A percentile compares a stretch with the other conserved stretches of the same genome.
Conservation (phyloP, 2,329 filamentous ascomycete species). For the Calonectria honghensis region DNA sequence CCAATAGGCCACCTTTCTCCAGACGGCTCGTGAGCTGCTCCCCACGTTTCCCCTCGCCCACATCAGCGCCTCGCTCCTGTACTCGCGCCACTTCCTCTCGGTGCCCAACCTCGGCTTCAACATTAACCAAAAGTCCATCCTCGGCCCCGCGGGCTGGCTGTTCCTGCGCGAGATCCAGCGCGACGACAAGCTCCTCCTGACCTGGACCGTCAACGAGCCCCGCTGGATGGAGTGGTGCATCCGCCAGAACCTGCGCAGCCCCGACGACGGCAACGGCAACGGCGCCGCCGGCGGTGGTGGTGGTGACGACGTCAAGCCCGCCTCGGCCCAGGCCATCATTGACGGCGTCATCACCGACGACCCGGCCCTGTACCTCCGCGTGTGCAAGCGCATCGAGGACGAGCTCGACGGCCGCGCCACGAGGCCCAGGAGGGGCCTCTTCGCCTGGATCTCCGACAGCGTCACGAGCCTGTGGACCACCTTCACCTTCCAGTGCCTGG, state of each 20-base stretch:
- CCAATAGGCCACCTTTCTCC: constrained; percentile 78
- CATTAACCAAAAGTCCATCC: constrained; percentile 80
- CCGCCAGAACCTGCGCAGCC: constrained; percentile 58
- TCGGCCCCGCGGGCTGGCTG: constrained; percentile 78
- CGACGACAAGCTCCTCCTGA: constrained; percentile 76
- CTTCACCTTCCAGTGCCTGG: constrained; percentile 47
- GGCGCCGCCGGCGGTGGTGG: no score
- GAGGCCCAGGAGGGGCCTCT: constrained; percentile 37
- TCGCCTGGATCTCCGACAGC: constrained; percentile 39
- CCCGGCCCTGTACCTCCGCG: constrained; percentile 79
- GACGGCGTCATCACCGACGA: constrained; percentile 94
- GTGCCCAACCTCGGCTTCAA: constrained; percentile 85
- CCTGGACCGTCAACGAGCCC: constrained; percentile 91
- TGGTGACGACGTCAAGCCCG: neutral
- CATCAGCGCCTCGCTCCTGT: constrained; percentile 79
- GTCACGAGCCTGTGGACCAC: constrained; percentile 46
- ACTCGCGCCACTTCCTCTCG: constrained; percentile 82
- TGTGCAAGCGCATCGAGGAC: constrained; percentile 68
- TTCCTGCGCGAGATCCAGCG: constrained; percentile 78
- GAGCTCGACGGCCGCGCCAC: constrained; percentile 56
- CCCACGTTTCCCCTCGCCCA: constrained; percentile 79
- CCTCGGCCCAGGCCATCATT: constrained; percentile 61
- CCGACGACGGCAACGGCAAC: constrained; percentile 53
- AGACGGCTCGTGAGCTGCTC: constrained; percentile 76
- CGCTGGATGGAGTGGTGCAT: constrained; percentile 89